Evolutionary conservation across 371 early-diverging fungal genomes (phyloP).

Genomic region (Smittium culicis): DNA sequence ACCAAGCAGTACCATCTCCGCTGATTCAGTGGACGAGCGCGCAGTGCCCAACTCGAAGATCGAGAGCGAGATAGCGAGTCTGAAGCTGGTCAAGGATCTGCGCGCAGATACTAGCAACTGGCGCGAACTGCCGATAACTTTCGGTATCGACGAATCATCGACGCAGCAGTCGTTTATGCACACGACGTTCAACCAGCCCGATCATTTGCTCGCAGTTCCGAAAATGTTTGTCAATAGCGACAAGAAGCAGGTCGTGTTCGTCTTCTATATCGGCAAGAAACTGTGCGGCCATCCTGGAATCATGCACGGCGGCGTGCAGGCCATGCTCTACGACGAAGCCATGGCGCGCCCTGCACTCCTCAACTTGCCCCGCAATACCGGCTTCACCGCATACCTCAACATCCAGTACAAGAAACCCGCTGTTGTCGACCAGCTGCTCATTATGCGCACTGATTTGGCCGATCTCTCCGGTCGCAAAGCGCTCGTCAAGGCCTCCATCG

Average conservation of each 20-base stretch:
- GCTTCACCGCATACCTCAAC: constrained; percentile 60
- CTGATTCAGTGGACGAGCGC: not conserved
- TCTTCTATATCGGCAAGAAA: constrained; percentile 26
- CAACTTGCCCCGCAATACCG: constrained; percentile 46
- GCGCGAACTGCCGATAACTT: constrained; percentile 4
- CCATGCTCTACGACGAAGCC: constrained; percentile 52
- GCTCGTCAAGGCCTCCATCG: constrained; percentile 45
- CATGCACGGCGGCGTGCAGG: constrained; percentile 53
- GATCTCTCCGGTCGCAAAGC: constrained; percentile 59
- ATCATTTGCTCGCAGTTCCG: constrained; percentile 25
- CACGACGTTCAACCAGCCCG: constrained; percentile 18
- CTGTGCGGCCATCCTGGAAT: constrained; percentile 51
- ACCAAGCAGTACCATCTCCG: not conserved
- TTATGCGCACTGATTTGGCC: constrained; percentile 42
- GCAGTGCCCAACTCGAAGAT: not conserved
- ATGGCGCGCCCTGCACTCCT: constrained; percentile 39
- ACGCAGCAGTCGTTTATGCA: constrained; percentile 14
- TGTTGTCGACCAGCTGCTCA: constrained; percentile 43
- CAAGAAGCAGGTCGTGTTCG: constrained; percentile 26
- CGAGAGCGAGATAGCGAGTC: not conserved
- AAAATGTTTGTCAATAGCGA: constrained; percentile 26
- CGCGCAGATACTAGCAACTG: constrained; percentile 1
- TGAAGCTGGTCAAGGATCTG: constrained; percentile 8
- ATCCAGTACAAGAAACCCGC: constrained; percentile 53
- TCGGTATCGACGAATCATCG: not conserved